Conservation (phyloP, 257 asterid genomes). For the Voacanga thouarsii region DNA sequence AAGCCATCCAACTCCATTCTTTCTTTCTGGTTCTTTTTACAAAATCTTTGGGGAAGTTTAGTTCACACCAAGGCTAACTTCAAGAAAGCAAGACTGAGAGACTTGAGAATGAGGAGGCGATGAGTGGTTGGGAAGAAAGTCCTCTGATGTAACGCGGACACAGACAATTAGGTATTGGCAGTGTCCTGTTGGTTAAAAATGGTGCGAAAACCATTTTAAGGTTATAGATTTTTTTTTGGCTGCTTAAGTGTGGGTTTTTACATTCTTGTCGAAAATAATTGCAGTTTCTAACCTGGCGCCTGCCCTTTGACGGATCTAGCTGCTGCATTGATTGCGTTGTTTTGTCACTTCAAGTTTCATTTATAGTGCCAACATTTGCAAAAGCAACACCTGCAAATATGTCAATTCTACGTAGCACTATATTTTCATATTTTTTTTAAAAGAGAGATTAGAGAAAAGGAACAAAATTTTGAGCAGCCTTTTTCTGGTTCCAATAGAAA, state of each 20-base stretch:
- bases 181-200: neutral
- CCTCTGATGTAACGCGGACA: neutral
- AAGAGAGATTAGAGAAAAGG: no score
- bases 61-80: neutral
- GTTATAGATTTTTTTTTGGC: neutral
- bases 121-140: neutral
- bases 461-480: no score
- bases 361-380: neutral
- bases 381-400: no score
- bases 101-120: neutral
- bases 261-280: neutral
- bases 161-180: neutral
- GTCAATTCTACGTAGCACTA: no score
- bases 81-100: neutral
- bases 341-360: neutral
- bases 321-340: no score
- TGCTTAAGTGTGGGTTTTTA: neutral
- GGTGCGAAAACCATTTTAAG: conserved; percentile 1
- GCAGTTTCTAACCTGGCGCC: neutral
- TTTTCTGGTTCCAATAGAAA: no score
- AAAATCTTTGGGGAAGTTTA: neutral
- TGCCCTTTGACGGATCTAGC: neutral
- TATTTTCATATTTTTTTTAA: no score
- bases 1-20: conserved; percentile 31
- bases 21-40: neutral